Conservation (phyloP, 106 monocot genomes). For the Phalaenopsis aphrodite region DNA sequence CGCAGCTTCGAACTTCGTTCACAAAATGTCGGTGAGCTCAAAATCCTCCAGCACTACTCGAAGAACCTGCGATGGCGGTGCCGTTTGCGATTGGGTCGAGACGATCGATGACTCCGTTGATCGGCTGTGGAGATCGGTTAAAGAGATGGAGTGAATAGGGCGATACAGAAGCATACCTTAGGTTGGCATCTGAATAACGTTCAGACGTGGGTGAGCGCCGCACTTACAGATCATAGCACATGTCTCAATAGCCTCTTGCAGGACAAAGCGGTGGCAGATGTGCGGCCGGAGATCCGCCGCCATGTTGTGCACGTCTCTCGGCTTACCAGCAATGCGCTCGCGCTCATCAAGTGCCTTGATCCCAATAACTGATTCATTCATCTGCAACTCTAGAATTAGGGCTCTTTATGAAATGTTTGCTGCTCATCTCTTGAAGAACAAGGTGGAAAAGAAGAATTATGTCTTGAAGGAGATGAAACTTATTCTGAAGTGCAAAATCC, state of each 20-base stretch:
- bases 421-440: background rate
- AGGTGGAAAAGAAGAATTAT: too few species aligned
- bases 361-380: background rate
- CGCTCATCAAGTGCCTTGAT: slow-evolving; percentile 56
- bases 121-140: slow-evolving; percentile 28
- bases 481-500: too few species aligned
- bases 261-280: background rate
- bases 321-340: slow-evolving; percentile 79
- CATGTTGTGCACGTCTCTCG: slow-evolving; percentile 35
- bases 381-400: background rate
- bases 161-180: slow-evolving; percentile 27
- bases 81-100: slow-evolving; percentile 43
- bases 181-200: slow-evolving; percentile 49
- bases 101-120: slow-evolving; percentile 34
- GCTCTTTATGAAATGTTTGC: too few species aligned
- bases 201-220: slow-evolving; percentile 76
- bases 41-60: background rate
- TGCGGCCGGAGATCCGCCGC: slow-evolving; percentile 21
- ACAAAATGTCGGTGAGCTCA: background rate
- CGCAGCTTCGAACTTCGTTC: slow-evolving; percentile 2
- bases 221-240: slow-evolving; percentile 54
- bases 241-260: slow-evolving; percentile 47
- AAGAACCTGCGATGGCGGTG: slow-evolving; percentile 16
- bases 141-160: slow-evolving; percentile 58
- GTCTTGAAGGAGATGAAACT: too few species aligned